Evolutionary conservation across 441 rosid species (phyloP).

Genomic region (Flueggea neowawraea): DNA sequence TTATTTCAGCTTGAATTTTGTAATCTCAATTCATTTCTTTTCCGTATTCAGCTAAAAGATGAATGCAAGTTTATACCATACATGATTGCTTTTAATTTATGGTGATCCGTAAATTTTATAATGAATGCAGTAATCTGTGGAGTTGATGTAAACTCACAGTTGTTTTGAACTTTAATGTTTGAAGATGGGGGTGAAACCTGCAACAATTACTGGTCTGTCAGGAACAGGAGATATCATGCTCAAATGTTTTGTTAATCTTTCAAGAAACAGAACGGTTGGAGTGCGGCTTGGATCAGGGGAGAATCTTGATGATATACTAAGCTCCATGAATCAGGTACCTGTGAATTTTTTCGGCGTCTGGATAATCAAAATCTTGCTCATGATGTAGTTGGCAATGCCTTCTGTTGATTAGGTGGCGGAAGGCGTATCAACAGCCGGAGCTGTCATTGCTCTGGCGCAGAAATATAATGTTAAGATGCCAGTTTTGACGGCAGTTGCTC

Average conservation of each 20-base stretch:
- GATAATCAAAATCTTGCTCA: conserved; percentile 8
- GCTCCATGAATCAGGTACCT: conserved; percentile 86
- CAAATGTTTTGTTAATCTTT: conserved; percentile 89
- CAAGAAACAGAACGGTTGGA: conserved; percentile 89
- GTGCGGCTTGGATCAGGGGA: conserved; percentile 94
- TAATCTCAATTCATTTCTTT: too few relatives aligned
- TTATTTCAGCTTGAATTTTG: too few relatives aligned
- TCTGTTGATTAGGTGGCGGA: conserved; percentile 66
- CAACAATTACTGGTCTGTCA: conserved; percentile 83
- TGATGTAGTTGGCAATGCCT: neutral
- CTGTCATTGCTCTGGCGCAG: conserved; percentile 89
- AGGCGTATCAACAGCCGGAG: conserved; percentile 96
- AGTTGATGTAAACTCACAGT: conserved; percentile 10
- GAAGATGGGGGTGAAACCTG: conserved; percentile 95
- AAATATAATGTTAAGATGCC: conserved; percentile 93
- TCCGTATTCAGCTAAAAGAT: too few relatives aligned
- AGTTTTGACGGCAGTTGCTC: conserved; percentile 90
- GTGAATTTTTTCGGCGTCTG: conserved; percentile 9
- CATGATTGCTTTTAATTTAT: too few relatives aligned
- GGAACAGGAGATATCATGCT: conserved; percentile 99
- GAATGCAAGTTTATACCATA: too few relatives aligned
- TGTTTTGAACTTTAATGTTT: conserved; percentile 11
- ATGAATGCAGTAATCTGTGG: neutral
- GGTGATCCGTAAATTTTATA: too few relatives aligned
- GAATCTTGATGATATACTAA: conserved; percentile 71